These are phyloP conservation scores for Abrus pulchellus DNA, from an alignment of 306 rosid genomes.

Conservation along the genomic window DNA sequence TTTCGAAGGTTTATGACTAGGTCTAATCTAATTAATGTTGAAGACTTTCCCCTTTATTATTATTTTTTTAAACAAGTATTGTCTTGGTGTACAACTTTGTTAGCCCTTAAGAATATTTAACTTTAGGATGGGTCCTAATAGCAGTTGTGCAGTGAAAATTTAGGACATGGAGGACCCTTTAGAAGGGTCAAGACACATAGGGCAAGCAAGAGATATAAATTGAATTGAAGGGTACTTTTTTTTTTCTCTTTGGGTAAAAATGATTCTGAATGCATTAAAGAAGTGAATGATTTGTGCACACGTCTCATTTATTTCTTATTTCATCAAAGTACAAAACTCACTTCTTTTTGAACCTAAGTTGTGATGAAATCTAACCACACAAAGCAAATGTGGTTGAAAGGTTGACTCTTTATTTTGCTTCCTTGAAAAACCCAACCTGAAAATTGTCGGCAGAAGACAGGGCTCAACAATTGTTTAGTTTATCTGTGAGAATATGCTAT, in stretches of 20 bases:
- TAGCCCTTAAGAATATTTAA: background rate
- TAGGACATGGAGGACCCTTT: slow-evolving; percentile 38
- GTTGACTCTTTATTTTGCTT: slow-evolving; percentile 33
- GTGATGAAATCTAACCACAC: slow-evolving; percentile 38
- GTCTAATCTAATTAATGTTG: background rate
- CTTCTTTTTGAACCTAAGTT: background rate
- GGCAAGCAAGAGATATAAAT: slow-evolving; percentile 34
- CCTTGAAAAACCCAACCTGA: slow-evolving; percentile 11
- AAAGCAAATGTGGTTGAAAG: slow-evolving; percentile 26
- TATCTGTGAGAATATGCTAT: background rate
- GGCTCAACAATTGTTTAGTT: slow-evolving; percentile 10
- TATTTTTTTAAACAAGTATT: background rate
- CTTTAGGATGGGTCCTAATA: slow-evolving; percentile 39
- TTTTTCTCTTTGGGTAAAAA: slow-evolving; percentile 13
- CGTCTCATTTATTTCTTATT: slow-evolving; percentile 27
- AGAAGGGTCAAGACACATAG: slow-evolving; percentile 14
- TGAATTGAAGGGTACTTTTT: background rate
- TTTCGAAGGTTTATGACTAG: slow-evolving; percentile 12
- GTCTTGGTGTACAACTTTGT: background rate
- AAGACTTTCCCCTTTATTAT: background rate
- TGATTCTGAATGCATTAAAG: slow-evolving; percentile 36
- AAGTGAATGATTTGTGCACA: slow-evolving; percentile 16
- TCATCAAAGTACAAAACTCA: slow-evolving; percentile 20
- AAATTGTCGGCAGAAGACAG: slow-evolving; percentile 51
- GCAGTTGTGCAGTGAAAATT: slow-evolving; percentile 10